Percentiles rank a stretch among this genome's conserved stretches.
Evolutionary conservation across 148 eudicot genomes (phyloP).

Genomic region (Rhododendron kiyosumense): DNA sequence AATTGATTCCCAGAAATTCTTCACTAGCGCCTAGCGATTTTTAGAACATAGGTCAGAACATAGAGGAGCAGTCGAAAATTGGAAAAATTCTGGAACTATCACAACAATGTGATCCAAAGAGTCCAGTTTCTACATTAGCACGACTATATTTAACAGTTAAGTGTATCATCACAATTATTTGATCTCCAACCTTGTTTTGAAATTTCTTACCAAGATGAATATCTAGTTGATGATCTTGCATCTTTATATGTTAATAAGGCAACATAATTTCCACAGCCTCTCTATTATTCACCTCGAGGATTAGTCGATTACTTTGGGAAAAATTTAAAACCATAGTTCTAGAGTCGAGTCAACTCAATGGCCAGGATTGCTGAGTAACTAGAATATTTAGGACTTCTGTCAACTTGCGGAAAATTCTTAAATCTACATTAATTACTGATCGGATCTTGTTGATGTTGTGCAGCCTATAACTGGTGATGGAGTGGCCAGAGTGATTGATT

Average conservation of each 20-base stretch:
- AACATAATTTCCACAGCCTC: not conserved
- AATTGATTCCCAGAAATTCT: too few relatives aligned
- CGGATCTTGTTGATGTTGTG: conserved; percentile 4
- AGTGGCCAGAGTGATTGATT: conserved; percentile 56
- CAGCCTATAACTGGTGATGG: conserved; percentile 47
- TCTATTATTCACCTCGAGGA: not conserved
- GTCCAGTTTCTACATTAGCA: not conserved
- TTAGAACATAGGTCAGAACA: too few relatives aligned
- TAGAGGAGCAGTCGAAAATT: too few relatives aligned
- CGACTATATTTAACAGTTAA: not conserved
- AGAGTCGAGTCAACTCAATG: not conserved
- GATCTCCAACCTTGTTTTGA: not conserved
- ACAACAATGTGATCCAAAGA: too few relatives aligned
- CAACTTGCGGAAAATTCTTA: not conserved
- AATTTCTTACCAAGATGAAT: not conserved
- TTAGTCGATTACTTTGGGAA: not conserved
- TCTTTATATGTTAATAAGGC: not conserved
- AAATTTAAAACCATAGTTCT: not conserved
- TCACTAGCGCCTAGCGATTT: too few relatives aligned
- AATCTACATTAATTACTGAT: not conserved
- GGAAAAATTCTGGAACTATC: too few relatives aligned
- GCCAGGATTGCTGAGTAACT: not conserved
- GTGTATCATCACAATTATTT: not conserved
- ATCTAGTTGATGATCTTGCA: not conserved
- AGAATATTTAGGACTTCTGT: not conserved